Evolutionary conservation across 1,139 yeast genomes (phyloP).

Genomic region (Candida neerlandica): DNA sequence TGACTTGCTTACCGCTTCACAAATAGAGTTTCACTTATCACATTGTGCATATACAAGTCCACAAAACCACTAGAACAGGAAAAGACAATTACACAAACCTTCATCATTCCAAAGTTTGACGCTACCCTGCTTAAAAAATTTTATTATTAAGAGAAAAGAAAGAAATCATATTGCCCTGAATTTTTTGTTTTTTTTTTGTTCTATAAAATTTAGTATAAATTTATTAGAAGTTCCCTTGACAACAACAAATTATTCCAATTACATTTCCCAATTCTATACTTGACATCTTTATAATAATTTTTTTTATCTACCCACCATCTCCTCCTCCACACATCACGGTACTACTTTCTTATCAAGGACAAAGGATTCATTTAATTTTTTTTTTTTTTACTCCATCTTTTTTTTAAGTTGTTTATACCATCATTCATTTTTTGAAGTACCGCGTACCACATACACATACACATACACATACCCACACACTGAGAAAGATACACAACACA

Average conservation of each 20-base stretch:
- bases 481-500: neutral
- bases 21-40: neutral
- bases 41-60: neutral
- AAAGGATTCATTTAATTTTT: neutral
- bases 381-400: constrained; percentile 1
- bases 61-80: neutral
- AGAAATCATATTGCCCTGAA: constrained; percentile 4
- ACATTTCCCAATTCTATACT: constrained; percentile 6
- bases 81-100: neutral
- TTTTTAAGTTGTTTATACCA: neutral
- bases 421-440: neutral
- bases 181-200: neutral
- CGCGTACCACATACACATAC: neutral
- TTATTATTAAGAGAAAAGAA: neutral
- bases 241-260: constrained; percentile 6
- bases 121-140: constrained; percentile 4
- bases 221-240: constrained; percentile 7
- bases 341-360: constrained; percentile 2
- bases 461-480: too few relatives aligned
- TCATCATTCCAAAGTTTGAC: constrained; percentile 6
- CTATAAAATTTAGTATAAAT: constrained; percentile 3
- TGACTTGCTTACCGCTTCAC: neutral
- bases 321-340: neutral
- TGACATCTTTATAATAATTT: constrained; percentile 5
- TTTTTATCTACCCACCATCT: neutral